Percentiles rank a stretch among this genome's conserved stretches.
These are phyloP conservation scores for Filobasidium floriforme DNA, from an alignment of 768 basidiomycete species.

Conservation along the genomic window DNA sequence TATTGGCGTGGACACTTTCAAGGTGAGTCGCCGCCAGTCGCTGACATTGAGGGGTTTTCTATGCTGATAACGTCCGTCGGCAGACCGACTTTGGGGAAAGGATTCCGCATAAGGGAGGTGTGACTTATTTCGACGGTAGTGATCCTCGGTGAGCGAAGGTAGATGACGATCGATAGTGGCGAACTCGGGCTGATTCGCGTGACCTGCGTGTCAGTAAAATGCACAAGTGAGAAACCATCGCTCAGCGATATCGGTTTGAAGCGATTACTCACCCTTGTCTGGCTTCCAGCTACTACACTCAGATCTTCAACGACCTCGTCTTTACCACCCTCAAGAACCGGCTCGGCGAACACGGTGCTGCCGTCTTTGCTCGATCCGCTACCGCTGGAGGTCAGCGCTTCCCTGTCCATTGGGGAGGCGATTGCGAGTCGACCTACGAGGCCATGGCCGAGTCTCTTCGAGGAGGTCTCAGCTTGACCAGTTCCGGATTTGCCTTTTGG, in stretches of 20 bases:
- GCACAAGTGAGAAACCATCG: slow-evolving; percentile 51
- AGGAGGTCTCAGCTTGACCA: slow-evolving; percentile 58
- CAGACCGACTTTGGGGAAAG: slow-evolving; percentile 68
- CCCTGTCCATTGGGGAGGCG: slow-evolving; percentile 50
- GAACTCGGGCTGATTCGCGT: too few relatives aligned
- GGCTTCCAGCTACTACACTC: slow-evolving; percentile 51
- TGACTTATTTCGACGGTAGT: slow-evolving; percentile 57
- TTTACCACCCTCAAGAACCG: slow-evolving; percentile 56
- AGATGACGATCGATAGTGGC: too few relatives aligned
- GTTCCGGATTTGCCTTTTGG: slow-evolving; percentile 64
- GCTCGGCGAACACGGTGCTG: slow-evolving; percentile 60
- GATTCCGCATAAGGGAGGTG: slow-evolving; percentile 60
- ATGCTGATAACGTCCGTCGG: slow-evolving; percentile 3
- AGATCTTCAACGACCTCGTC: slow-evolving; percentile 64
- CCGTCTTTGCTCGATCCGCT: slow-evolving; percentile 62
- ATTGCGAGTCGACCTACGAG: slow-evolving; percentile 68
- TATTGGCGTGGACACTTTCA: slow-evolving; percentile 45
- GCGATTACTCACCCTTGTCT: neutral
- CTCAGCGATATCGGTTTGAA: neutral
- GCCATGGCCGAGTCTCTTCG: slow-evolving; percentile 70
- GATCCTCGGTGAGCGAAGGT: slow-evolving; percentile 49
- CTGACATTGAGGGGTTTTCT: neutral
- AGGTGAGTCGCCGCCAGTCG: neutral
- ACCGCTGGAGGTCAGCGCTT: slow-evolving; percentile 59
- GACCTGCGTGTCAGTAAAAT: slow-evolving; percentile 43